A percentile compares a stretch with the other conserved stretches of the same genome.
phyloP scores from a whole-genome alignment of 345 rosid genomes.

The Bruguiera parviflora region DNA sequence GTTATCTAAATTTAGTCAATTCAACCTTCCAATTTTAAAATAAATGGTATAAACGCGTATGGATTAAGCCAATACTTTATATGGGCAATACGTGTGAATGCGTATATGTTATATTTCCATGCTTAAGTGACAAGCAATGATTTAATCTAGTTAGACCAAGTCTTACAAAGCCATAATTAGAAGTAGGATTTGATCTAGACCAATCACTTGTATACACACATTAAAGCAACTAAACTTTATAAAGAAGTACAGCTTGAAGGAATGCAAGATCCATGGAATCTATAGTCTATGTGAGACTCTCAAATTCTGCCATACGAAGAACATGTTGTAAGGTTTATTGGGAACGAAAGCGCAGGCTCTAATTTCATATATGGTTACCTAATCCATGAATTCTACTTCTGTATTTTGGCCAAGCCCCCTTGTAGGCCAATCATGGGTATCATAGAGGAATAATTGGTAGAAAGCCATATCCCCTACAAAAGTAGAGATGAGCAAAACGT shows the following conservation, averaged over 20 bases:
- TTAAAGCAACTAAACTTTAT: conserved; percentile 5
- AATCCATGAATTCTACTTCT: conserved; percentile 24
- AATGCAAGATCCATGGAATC: conserved; percentile 27
- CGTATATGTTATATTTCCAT: conserved; percentile 7
- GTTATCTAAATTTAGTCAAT: too few relatives aligned
- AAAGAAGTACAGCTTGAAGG: conserved; percentile 4
- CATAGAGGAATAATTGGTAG: conserved; percentile 33
- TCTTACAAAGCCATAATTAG: conserved; percentile 25
- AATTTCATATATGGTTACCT: conserved; percentile 27
- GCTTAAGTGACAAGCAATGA: conserved; percentile 38
- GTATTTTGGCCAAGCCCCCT: conserved; percentile 13
- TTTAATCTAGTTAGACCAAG: conserved; percentile 17
- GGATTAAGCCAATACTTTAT: conserved; percentile 12
- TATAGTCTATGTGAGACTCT: conserved; percentile 9
- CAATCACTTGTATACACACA: conserved; percentile 26
- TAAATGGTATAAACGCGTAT: not conserved
- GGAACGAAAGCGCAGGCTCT: conserved; percentile 27
- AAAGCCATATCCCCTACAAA: conserved; percentile 32
- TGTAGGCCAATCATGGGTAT: conserved; percentile 43
- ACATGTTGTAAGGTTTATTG: conserved; percentile 34
- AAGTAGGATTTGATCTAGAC: conserved; percentile 36
- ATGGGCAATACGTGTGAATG: not conserved
- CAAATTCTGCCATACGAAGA: conserved; percentile 24
- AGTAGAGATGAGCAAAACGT: conserved; percentile 34
- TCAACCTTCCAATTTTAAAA: not conserved